Evolutionary conservation across 1,284 basidiomycete species (phyloP).

Genomic region (Retiboletus flavoniger): DNA sequence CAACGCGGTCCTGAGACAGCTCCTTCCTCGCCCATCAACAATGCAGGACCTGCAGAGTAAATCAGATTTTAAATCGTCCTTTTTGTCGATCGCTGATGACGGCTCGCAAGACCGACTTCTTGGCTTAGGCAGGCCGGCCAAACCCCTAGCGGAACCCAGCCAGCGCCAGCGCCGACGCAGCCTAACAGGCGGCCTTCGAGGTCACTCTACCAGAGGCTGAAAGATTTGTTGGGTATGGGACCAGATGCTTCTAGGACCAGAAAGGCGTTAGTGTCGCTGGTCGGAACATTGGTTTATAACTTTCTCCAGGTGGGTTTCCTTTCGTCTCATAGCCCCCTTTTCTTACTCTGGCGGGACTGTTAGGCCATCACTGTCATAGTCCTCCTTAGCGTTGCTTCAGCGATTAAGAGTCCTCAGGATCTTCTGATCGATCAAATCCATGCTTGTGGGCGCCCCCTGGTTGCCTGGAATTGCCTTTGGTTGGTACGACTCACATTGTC

Average conservation of each 20-base stretch:
- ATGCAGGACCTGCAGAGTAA: constrained; percentile 25
- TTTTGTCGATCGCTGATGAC: constrained; percentile 22
- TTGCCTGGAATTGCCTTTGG: constrained; percentile 72
- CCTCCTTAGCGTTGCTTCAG: constrained; percentile 51
- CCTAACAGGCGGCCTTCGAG: constrained; percentile 7
- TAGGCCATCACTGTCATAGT: constrained; percentile 57
- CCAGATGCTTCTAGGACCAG: constrained; percentile 53
- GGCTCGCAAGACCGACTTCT: constrained; percentile 16
- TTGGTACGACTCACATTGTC: constrained; percentile 55
- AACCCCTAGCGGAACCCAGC: constrained; percentile 13
- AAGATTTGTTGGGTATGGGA: constrained; percentile 58
- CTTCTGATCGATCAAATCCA: constrained; percentile 54
- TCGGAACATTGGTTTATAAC: constrained; percentile 55
- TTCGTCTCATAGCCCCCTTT: neutral
- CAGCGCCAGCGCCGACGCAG: constrained; percentile 4
- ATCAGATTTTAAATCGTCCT: constrained; percentile 4
- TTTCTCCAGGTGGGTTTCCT: constrained; percentile 52
- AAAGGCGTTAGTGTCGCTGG: constrained; percentile 55
- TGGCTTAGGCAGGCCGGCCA: constrained; percentile 31
- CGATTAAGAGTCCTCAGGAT: constrained; percentile 49
- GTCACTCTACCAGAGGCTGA: constrained; percentile 26
- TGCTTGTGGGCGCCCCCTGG: constrained; percentile 66
- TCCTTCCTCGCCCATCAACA: constrained; percentile 24
- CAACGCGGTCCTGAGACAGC: constrained; percentile 24
- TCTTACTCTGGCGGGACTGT: constrained; percentile 13